These are phyloP conservation scores for Paecilomyces variotii DNA, from an alignment of 2,329 filamentous ascomycete species.

Conservation along the genomic window DNA sequence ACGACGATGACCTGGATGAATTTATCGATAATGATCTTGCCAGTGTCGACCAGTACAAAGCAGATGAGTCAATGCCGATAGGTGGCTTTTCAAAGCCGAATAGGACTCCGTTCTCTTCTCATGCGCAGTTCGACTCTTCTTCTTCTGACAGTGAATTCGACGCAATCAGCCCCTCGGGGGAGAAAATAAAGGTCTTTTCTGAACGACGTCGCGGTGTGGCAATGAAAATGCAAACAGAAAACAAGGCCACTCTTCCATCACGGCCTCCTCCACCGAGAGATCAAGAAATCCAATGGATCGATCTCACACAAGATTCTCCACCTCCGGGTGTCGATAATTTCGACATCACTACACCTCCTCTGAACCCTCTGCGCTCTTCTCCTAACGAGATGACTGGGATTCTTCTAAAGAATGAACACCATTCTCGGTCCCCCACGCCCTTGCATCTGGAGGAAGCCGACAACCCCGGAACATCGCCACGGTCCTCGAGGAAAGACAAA, in stretches of 20 bases:
- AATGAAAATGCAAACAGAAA: neutral
- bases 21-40: conserved; percentile 22
- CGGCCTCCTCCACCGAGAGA: neutral
- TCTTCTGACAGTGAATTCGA: conserved; percentile 1
- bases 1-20: conserved; percentile 14
- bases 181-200: neutral
- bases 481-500: neutral
- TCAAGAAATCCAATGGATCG: conserved; percentile 17
- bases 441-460: neutral
- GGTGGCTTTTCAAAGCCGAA: neutral
- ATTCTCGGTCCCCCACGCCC: neutral
- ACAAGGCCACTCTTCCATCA: neutral
- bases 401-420: neutral
- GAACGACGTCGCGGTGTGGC: neutral
- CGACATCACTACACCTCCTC: conserved; percentile 26
- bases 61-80: neutral
- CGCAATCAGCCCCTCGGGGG: neutral
- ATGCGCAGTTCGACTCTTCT: conserved; percentile 2
- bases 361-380: conserved; percentile 14
- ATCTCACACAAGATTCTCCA: conserved; percentile 24
- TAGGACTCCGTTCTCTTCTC: neutral
- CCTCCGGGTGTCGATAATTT: conserved; percentile 11
- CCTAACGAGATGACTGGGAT: neutral
- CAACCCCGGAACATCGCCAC: neutral
- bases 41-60: neutral